A percentile compares a stretch with the other conserved stretches of the same genome.
phyloP scores from a whole-genome alignment of 139 green algal genomes.

The Micromonas pusilla region DNA sequence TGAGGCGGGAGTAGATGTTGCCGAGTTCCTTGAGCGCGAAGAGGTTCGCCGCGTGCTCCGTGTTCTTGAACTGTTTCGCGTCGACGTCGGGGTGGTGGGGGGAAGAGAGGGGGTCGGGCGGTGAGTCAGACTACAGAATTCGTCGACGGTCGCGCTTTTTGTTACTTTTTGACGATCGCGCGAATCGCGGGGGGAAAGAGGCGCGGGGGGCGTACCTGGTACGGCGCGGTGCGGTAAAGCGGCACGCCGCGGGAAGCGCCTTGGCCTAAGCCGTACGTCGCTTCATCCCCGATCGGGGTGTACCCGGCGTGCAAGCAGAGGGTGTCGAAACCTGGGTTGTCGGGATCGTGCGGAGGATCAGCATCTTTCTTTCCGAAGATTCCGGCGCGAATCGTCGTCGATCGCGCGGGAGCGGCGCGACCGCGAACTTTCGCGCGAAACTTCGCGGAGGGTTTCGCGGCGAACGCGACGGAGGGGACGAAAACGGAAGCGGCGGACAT shows the following conservation, averaged over 20 bases:
- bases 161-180: no score
- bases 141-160: no score
- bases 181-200: not conserved
- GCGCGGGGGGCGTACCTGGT: not conserved
- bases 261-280: not conserved
- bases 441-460: no score
- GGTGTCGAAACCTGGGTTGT: constrained; percentile 8
- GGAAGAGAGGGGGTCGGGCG: no score
- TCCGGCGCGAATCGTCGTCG: no score
- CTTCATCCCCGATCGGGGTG: not conserved
- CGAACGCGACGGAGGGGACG: no score
- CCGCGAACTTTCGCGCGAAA: no score
- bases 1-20: constrained; percentile 24
- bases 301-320: constrained; percentile 14
- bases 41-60: constrained; percentile 22
- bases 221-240: constrained; percentile 10
- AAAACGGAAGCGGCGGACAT: no score
- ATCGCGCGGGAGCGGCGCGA: no score
- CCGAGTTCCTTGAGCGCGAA: constrained; percentile 19
- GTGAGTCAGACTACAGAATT: no score
- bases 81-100: not conserved
- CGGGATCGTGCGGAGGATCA: no score
- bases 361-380: no score
- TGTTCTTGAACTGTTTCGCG: constrained; percentile 17
- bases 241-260: constrained; percentile 12